Conservation (phyloP, 805 yeast species). For the Zygotorulaspora chibaensis region DNA sequence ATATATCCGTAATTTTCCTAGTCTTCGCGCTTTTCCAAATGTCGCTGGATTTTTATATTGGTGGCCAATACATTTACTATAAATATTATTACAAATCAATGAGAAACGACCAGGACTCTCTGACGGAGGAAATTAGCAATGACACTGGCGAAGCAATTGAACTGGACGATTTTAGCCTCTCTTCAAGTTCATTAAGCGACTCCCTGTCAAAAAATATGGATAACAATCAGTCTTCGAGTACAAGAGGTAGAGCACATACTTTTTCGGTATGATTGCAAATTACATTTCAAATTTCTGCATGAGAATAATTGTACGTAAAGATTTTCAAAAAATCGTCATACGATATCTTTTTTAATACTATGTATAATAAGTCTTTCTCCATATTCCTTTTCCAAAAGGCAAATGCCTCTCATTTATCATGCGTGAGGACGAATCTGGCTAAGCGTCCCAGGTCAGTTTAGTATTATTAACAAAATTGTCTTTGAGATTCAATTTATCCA, state of each 20-base stretch:
- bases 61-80: conserved; percentile 67
- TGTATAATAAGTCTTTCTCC: background rate
- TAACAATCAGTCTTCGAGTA: background rate
- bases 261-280: conserved; percentile 3
- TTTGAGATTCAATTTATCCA: conserved; percentile 3
- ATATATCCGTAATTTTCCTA: conserved; percentile 61
- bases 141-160: conserved; percentile 12
- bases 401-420: background rate
- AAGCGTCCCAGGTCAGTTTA: conserved; percentile 5
- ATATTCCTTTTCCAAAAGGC: no score
- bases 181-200: background rate
- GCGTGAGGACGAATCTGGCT: background rate
- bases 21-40: conserved; percentile 75
- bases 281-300: background rate
- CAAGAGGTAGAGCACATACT: conserved; percentile 12
- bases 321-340: background rate
- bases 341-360: background rate
- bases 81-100: conserved; percentile 37
- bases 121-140: conserved; percentile 2
- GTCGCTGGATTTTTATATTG: conserved; percentile 66
- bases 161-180: conserved; percentile 13
- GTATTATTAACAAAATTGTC: background rate
- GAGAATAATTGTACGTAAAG: background rate
- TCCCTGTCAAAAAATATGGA: background rate
- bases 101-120: conserved; percentile 4